These are phyloP conservation scores for Laguncularia racemosa DNA, from an alignment of 345 rosid genomes.

Conservation along the genomic window DNA sequence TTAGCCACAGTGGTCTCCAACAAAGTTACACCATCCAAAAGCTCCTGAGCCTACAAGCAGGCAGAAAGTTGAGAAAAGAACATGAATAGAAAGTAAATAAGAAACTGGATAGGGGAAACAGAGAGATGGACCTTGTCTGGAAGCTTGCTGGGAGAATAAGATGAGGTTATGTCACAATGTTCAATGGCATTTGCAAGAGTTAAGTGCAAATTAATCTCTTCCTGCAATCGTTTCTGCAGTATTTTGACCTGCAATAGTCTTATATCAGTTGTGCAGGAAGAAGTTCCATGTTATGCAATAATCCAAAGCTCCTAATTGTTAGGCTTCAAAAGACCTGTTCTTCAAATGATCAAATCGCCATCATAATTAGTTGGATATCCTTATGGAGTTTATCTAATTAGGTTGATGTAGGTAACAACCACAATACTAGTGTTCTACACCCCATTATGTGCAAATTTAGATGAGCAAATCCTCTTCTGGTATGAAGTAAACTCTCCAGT, in stretches of 20 bases:
- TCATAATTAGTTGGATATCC: too few species aligned
- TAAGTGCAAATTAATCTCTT: slow-evolving; percentile 58
- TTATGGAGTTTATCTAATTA: too few species aligned
- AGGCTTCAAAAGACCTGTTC: not conserved
- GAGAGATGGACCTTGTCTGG: slow-evolving; percentile 52
- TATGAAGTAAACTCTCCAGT: too few species aligned
- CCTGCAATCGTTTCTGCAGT: slow-evolving; percentile 66
- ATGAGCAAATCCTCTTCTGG: too few species aligned
- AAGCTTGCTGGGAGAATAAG: slow-evolving; percentile 51
- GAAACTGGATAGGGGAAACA: slow-evolving; percentile 6
- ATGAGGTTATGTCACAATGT: slow-evolving; percentile 36
- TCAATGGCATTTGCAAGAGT: slow-evolving; percentile 67
- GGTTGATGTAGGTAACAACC: too few species aligned
- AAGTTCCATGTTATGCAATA: not conserved
- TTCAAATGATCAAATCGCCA: too few species aligned
- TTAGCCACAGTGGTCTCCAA: slow-evolving; percentile 63
- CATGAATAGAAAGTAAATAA: slow-evolving; percentile 1
- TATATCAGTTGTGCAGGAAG: not conserved
- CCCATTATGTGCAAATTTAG: too few species aligned
- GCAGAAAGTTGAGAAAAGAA: slow-evolving; percentile 7
- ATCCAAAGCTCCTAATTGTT: not conserved
- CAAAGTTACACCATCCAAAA: slow-evolving; percentile 61
- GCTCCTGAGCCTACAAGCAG: slow-evolving; percentile 58
- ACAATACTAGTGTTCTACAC: too few species aligned
- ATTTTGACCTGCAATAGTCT: slow-evolving; percentile 45